phyloP scores from a whole-genome alignment of 2,329 filamentous ascomycete genomes.

The Nemania diffusa region DNA sequence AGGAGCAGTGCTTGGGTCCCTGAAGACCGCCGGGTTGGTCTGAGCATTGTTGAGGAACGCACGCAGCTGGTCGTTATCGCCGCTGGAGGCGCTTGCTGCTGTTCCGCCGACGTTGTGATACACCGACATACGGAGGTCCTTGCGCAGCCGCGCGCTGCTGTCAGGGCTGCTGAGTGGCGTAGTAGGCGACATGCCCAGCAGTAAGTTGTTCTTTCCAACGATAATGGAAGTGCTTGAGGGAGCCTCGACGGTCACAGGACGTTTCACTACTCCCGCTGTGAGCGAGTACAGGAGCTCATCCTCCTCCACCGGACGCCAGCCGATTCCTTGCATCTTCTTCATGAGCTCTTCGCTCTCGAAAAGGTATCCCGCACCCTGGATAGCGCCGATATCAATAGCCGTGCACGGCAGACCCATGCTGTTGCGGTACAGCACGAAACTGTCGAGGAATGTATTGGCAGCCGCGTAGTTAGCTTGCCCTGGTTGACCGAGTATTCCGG shows the following conservation, averaged over 20 bases:
- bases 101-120: not conserved
- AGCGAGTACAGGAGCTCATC: not conserved
- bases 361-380: slow-evolving; percentile 51
- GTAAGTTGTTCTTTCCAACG: not conserved
- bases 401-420: slow-evolving; percentile 50
- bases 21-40: not conserved
- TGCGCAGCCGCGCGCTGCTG: not conserved
- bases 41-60: not conserved
- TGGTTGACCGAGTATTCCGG: slow-evolving; percentile 42
- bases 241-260: no score
- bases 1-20: not conserved
- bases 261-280: no score
- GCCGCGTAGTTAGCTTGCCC: slow-evolving; percentile 52
- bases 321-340: slow-evolving; percentile 5
- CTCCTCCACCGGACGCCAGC: not conserved
- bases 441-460: slow-evolving; percentile 52
- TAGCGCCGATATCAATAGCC: slow-evolving; percentile 45
- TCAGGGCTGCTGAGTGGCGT: not conserved
- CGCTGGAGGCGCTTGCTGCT: not conserved
- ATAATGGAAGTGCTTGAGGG: no score
- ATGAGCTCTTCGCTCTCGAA: slow-evolving; percentile 7
- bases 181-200: not conserved
- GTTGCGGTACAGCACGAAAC: slow-evolving; percentile 48
- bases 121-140: not conserved
- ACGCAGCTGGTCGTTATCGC: not conserved